Percentiles rank a stretch among this genome's conserved stretches.
Conservation (phyloP, 2,329 filamentous ascomycete genomes). For the Exophiala phaeomuriformis region DNA sequence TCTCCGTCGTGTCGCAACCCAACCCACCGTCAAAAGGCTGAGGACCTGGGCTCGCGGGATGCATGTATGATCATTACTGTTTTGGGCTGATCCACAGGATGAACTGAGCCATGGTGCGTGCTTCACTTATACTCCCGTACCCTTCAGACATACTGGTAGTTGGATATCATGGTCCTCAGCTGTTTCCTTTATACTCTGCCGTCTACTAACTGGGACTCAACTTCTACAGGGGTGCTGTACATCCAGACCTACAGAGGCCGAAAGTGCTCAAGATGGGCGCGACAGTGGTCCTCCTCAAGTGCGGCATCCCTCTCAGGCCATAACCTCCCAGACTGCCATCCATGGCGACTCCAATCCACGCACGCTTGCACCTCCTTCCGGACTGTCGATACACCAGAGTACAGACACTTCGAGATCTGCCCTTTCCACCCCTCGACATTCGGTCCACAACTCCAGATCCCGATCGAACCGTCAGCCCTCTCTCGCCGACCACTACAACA, state of each 20-base stretch:
- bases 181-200: slow-evolving; percentile 3
- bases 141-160: too few species aligned
- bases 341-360: slow-evolving; percentile 16
- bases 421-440: slow-evolving; percentile 14
- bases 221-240: slow-evolving; percentile 24
- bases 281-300: slow-evolving; percentile 10
- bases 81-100: slow-evolving; percentile 4
- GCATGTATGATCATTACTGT: not conserved
- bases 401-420: slow-evolving; percentile 15
- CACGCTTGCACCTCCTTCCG: slow-evolving; percentile 14
- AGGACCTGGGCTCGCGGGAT: not conserved
- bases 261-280: slow-evolving; percentile 7
- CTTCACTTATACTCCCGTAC: not conserved
- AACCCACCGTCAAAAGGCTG: not conserved
- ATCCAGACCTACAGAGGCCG: slow-evolving; percentile 21
- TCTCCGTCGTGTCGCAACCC: not conserved
- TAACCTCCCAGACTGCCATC: slow-evolving; percentile 25
- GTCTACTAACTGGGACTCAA: not conserved
- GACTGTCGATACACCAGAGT: slow-evolving; percentile 16
- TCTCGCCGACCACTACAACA: slow-evolving; percentile 58
- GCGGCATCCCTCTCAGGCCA: slow-evolving; percentile 17
- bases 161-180: too few species aligned
- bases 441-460: slow-evolving; percentile 7
- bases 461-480: slow-evolving; percentile 27
- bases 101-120: slow-evolving; percentile 16